phyloP scores from a whole-genome alignment of 139 green algal species.

The Micractinium sp. region DNA sequence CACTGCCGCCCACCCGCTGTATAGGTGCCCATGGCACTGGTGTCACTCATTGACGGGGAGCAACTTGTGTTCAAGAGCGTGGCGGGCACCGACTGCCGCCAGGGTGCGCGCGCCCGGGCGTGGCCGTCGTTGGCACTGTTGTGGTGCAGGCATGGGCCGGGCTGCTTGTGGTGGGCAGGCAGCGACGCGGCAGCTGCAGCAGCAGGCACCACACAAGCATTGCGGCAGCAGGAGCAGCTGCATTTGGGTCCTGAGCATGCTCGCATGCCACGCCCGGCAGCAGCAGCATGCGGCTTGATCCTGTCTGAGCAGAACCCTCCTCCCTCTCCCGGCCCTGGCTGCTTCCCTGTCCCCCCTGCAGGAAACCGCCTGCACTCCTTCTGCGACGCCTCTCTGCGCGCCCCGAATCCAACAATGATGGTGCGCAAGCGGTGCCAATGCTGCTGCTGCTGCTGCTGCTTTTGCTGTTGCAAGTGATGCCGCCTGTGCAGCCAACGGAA shows the following conservation, averaged over 20 bases:
- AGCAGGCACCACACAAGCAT: no score
- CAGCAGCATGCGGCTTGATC: not conserved
- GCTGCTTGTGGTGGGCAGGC: no score
- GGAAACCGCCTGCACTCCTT: slow-evolving; percentile 9
- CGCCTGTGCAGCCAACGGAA: not conserved
- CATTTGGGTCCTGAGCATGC: not conserved
- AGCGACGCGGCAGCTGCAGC: no score
- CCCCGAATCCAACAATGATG: not conserved
- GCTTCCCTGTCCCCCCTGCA: not conserved
- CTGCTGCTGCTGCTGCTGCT: not conserved
- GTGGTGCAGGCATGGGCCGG: no score
- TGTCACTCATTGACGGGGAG: slow-evolving; percentile 23
- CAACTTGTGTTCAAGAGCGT: slow-evolving; percentile 11
- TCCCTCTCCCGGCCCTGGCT: not conserved
- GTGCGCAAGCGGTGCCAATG: not conserved
- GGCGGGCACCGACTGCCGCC: not conserved
- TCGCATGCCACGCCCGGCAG: not conserved
- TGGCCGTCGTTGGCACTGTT: no score
- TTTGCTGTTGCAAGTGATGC: not conserved
- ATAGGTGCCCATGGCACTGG: slow-evolving; percentile 28
- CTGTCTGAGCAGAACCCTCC: not conserved
- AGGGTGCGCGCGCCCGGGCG: no score
- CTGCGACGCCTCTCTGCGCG: not conserved
- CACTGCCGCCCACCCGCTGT: no score
- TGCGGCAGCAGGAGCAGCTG: no score